These are phyloP conservation scores for Paramecium biaurelia DNA, from an alignment of 73 alveolate genomes.

Conservation along the genomic window DNA sequence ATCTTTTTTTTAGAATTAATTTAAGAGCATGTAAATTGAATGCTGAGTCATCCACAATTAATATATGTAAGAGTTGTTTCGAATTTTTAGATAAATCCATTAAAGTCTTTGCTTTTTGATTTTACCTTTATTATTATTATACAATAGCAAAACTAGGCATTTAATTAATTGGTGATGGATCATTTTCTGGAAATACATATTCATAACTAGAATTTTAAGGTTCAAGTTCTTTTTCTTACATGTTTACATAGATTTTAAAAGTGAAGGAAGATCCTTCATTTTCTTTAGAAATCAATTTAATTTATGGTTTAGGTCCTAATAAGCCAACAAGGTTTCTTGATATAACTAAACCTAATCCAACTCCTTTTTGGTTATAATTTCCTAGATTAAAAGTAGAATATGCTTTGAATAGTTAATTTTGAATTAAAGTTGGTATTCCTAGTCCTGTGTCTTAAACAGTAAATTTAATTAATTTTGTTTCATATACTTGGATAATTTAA, in stretches of 20 bases:
- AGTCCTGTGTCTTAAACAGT: constrained; percentile 58
- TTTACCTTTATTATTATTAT: neutral
- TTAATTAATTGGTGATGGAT: neutral
- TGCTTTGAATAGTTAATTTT: constrained; percentile 36
- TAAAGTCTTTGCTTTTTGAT: neutral
- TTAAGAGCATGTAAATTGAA: constrained; percentile 41
- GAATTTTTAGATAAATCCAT: neutral
- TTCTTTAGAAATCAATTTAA: constrained; percentile 29
- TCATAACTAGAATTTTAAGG: neutral
- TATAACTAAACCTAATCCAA: constrained; percentile 59
- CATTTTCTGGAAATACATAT: neutral
- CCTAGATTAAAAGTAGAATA: constrained; percentile 45
- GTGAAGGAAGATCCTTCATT: constrained; percentile 18
- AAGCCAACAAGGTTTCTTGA: constrained; percentile 22
- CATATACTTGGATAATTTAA: neutral
- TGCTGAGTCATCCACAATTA: constrained; percentile 52
- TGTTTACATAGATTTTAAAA: neutral
- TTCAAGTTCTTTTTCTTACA: neutral
- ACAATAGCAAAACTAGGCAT: neutral
- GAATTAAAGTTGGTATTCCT: constrained; percentile 22
- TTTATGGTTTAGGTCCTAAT: constrained; percentile 49
- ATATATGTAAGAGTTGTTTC: neutral
- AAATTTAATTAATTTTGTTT: neutral
- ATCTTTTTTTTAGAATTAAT: neutral
- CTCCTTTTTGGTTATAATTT: constrained; percentile 48